Conservation (phyloP, 352 stramenopile genomes). For the Blastocystis sp. region DNA sequence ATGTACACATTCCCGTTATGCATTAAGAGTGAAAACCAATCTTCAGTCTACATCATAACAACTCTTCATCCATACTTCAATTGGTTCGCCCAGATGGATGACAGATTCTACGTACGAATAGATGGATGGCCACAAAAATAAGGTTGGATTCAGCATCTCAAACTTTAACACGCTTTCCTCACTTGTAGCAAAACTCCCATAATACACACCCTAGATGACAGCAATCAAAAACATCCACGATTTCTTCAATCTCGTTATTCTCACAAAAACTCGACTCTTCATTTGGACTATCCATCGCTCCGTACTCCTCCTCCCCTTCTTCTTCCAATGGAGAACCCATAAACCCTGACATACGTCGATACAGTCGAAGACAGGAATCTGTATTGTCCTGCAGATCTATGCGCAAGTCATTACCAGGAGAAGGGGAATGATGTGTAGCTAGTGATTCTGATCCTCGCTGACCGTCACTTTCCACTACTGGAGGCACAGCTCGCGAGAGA, state of each 20-base stretch:
- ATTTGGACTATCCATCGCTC: background rate
- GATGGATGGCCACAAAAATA: background rate
- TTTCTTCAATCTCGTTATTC: background rate
- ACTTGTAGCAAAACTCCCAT: background rate
- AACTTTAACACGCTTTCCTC: background rate
- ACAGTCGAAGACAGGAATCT: background rate
- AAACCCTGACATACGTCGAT: background rate
- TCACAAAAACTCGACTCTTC: background rate
- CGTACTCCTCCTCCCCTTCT: background rate
- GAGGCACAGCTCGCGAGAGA: background rate
- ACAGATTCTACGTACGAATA: background rate
- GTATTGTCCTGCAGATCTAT: background rate
- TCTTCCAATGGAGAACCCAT: background rate
- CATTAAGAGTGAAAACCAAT: slow-evolving; percentile 8
- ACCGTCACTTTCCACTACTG: background rate
- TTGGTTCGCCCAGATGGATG: background rate
- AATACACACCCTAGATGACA: background rate
- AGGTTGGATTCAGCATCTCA: slow-evolving; percentile 36
- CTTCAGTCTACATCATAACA: background rate
- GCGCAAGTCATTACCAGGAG: background rate
- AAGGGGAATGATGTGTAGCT: background rate
- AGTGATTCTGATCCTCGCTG: background rate
- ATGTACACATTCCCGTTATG: slow-evolving; percentile 38
- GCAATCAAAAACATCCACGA: background rate
- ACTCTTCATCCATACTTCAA: background rate